phyloP scores from a whole-genome alignment of 2,329 filamentous ascomycete genomes.

The Fusarium sp. region DNA sequence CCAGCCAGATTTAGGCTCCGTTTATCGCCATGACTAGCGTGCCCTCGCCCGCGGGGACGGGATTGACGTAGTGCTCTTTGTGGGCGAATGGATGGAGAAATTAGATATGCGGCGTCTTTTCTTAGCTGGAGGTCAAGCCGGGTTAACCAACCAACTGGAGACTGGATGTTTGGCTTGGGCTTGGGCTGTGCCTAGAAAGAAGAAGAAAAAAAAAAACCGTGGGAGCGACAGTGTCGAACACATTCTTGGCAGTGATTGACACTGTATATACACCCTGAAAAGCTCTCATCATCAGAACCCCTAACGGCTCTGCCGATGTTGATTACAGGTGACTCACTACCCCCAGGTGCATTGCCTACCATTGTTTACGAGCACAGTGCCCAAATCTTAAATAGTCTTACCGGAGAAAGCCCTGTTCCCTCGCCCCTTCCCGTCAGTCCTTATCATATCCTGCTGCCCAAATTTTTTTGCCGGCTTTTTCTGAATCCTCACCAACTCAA shows the following conservation, averaged over 20 bases:
- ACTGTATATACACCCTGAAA: constrained; percentile 24
- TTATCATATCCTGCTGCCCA: constrained; percentile 51
- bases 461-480: constrained; percentile 50
- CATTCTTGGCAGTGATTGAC: background rate
- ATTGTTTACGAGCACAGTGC: constrained; percentile 25
- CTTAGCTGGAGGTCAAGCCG: background rate
- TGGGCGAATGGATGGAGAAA: constrained; percentile 25
- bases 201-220: constrained; percentile 1
- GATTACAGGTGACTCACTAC: background rate
- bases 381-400: constrained; percentile 17
- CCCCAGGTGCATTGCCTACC: background rate
- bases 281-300: background rate
- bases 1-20: constrained; percentile 21
- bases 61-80: constrained; percentile 24
- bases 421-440: constrained; percentile 45
- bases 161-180: constrained; percentile 8
- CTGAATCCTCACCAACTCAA: constrained; percentile 51
- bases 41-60: constrained; percentile 38
- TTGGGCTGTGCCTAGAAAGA: background rate
- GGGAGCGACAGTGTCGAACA: constrained; percentile 10
- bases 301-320: background rate
- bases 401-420: constrained; percentile 33
- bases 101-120: constrained; percentile 16
- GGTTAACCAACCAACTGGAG: constrained; percentile 23
- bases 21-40: constrained; percentile 33